Evolutionary conservation across 2,329 filamentous ascomycete genomes (phyloP).

Genomic region (Fusarium mexicanum): DNA sequence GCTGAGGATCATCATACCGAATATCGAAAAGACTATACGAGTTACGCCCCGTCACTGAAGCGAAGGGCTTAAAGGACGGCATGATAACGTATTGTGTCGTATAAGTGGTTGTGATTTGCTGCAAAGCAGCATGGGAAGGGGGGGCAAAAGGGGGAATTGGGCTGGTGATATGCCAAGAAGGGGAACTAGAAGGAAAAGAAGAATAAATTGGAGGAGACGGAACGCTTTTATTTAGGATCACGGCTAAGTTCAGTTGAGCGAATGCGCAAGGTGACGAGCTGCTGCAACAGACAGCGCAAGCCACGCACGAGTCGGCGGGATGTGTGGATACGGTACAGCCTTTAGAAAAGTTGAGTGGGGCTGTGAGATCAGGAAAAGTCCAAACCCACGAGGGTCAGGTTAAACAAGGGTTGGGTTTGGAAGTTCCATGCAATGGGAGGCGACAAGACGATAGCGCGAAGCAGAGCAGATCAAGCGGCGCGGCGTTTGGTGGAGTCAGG

Average conservation of each 20-base stretch:
- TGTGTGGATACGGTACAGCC: conserved; percentile 35
- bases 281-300: conserved; percentile 32
- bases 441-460: conserved; percentile 32
- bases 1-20: conserved; percentile 54
- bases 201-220: conserved; percentile 39
- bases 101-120: conserved; percentile 18
- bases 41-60: conserved; percentile 60
- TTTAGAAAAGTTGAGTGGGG: conserved; percentile 35
- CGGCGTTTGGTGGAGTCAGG: conserved; percentile 39
- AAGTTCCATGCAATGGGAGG: conserved; percentile 34
- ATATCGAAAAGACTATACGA: conserved; percentile 67
- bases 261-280: conserved; percentile 34
- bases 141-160: conserved; percentile 16
- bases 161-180: conserved; percentile 34
- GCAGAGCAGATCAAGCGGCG: conserved; percentile 39
- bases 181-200: conserved; percentile 27
- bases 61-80: conserved; percentile 67
- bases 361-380: conserved; percentile 37
- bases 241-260: conserved; percentile 24
- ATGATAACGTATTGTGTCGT: conserved; percentile 50
- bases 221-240: conserved; percentile 43
- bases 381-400: conserved; percentile 29
- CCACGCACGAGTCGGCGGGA: conserved; percentile 37
- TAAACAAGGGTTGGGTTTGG: conserved; percentile 29
- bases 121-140: conserved; percentile 17